These are phyloP conservation scores for Rubroboletus satanas DNA, from an alignment of 768 basidiomycete genomes.

Conservation along the genomic window DNA sequence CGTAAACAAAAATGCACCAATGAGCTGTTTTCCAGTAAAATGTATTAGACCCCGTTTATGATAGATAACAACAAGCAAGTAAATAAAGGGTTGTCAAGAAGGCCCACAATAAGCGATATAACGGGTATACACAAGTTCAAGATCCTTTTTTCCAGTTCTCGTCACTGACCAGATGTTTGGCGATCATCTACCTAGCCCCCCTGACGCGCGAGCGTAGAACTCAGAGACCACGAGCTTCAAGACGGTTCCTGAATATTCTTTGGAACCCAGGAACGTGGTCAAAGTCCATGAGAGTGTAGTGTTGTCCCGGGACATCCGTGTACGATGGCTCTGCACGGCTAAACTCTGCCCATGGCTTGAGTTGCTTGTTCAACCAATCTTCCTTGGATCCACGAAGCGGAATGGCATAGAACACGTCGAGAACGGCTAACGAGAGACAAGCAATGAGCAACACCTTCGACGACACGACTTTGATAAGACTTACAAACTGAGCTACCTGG, in stretches of 20 bases:
- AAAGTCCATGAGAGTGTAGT: constrained; percentile 26
- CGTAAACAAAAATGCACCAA: not conserved
- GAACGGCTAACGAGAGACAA: not conserved
- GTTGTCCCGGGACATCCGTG: constrained; percentile 20
- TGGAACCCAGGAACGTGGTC: constrained; percentile 26
- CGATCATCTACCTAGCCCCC: not conserved
- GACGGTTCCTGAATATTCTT: constrained; percentile 21
- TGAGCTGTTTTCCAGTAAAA: not conserved
- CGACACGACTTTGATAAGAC: not conserved
- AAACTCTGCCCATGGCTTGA: constrained; percentile 19
- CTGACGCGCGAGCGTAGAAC: not conserved
- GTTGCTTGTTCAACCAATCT: constrained; percentile 21
- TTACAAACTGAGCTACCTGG: constrained; percentile 19
- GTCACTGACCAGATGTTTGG: too few relatives aligned
- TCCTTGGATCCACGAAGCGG: constrained; percentile 15
- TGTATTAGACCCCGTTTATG: not conserved
- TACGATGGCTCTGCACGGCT: constrained; percentile 11
- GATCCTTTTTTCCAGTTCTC: too few relatives aligned
- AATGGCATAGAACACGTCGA: constrained; percentile 20
- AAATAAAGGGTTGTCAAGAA: not conserved
- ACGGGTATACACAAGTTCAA: not conserved
- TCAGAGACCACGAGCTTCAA: constrained; percentile 23
- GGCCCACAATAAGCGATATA: not conserved
- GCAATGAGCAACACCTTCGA: not conserved
- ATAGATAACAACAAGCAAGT: not conserved